Conservation (phyloP, 179 eudicot genomes). For the Actinidia chinensis region DNA sequence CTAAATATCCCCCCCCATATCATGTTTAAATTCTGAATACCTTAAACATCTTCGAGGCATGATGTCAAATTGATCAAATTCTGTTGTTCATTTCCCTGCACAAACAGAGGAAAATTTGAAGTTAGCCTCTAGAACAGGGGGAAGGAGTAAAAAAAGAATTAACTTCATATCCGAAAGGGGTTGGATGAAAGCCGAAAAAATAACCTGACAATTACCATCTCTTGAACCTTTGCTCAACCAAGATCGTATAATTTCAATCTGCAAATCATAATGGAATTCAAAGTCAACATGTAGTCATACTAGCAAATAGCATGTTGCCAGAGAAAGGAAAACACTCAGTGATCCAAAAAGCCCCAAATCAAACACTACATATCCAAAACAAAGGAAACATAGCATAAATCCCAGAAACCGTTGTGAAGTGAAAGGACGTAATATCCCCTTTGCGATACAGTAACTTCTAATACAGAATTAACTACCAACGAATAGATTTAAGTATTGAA, state of each 20-base stretch:
- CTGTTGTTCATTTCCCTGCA: neutral
- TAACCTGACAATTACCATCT: conserved; percentile 95
- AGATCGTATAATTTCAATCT: conserved; percentile 83
- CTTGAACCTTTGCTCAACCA: conserved; percentile 88
- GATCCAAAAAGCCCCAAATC: neutral
- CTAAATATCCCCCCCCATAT: too few relatives aligned
- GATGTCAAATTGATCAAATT: conserved; percentile 4
- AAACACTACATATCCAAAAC: neutral
- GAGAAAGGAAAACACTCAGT: conserved; percentile 11
- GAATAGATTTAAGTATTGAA: neutral
- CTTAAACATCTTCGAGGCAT: too few relatives aligned
- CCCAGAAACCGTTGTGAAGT: neutral
- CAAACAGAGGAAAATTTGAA: neutral
- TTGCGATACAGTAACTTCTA: neutral
- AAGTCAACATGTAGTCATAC: conserved; percentile 15
- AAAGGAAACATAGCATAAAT: neutral
- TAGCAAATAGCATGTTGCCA: neutral
- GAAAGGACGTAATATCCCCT: neutral
- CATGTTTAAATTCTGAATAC: too few relatives aligned
- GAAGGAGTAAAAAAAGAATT: neutral
- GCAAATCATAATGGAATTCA: conserved; percentile 32
- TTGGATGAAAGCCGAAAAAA: conserved; percentile 21
- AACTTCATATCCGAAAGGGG: too few relatives aligned
- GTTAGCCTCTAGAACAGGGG: neutral
- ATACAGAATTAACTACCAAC: conserved; percentile 1